Percentiles rank a stretch among this genome's conserved stretches.
phyloP scores from a whole-genome alignment of 257 asterid species.

The Solanum chiquidenum region DNA sequence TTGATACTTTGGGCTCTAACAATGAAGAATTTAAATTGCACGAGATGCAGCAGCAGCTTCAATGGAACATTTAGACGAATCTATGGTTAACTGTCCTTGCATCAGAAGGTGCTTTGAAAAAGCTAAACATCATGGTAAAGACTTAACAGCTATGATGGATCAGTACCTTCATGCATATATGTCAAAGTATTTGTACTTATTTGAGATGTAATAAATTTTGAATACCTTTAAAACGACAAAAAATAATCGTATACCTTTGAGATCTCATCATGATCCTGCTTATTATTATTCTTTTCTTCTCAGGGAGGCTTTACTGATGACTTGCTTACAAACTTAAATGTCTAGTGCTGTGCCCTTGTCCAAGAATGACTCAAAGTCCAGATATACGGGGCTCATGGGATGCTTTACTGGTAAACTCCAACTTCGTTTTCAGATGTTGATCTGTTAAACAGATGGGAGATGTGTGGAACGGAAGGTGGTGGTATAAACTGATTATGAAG shows the following conservation, averaged over 20 bases:
- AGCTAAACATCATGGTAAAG: not conserved
- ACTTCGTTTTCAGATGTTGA: not conserved
- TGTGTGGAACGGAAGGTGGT: not conserved
- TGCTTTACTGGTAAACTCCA: not conserved
- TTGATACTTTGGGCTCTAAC: not conserved
- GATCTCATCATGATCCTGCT: not conserved
- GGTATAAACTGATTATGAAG: not conserved
- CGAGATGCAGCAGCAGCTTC: not conserved
- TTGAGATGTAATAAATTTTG: not conserved
- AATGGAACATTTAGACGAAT: not conserved
- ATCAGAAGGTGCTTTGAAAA: not conserved
- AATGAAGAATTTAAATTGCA: not conserved
- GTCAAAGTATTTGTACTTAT: not conserved
- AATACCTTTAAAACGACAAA: not conserved
- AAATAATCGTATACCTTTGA: not conserved
- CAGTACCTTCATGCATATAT: not conserved
- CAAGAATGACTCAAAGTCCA: not conserved
- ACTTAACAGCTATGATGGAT: not conserved
- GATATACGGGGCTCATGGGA: not conserved
- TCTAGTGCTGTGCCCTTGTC: not conserved
- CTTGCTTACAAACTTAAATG: not conserved
- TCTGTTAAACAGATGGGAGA: not conserved
- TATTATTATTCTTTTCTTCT: not conserved
- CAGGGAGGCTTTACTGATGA: not conserved
- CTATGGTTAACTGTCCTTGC: not conserved